Evolutionary conservation across 345 rosid genomes (phyloP), one percentile per base, ranked within the genome.

Genomic region (Eutrema yunnanense): DNA sequence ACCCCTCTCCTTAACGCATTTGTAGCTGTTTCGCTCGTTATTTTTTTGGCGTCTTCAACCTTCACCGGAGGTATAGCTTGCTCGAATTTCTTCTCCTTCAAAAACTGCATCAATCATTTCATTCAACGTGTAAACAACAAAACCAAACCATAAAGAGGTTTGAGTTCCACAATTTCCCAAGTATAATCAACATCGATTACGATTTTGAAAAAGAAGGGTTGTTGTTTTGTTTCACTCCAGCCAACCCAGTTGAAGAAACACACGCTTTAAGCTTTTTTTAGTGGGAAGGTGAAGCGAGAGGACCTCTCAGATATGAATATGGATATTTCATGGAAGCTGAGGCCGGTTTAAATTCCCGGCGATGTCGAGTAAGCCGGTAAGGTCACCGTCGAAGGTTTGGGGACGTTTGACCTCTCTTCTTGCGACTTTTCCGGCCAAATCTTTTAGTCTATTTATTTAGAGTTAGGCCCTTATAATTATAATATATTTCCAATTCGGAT

Each of bases 51-150:
- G n/a, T 82, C 85, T 52, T 78, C 86, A 69, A 84, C 81, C 64
- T 78, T 84, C 81, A 67, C 82, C 4, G 72, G 69, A 8, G 84
- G 67, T 62, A 84, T 76, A 26, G 59, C 62, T 70, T 84, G 87
- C 79, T 84, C 63, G 77, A 83, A 86, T 22, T 76, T 81, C 76
- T 83, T 84, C 78, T 86, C 91, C 66, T 72, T 81, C 53, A 86
- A 58, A 65, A 83, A 84, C 91, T 86, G 80, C 70, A 77, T 16
- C 51, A 55, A 16, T 22, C 16, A 59, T 38, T 38, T 22, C 33
- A 59, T 38, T 22, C 33, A 6, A 59, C 8, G 9, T 9, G 46
- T 58, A 2, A 57, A 34, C 13, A 3, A 55, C 50, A 71, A 40
- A 69, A 47, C 16, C 26, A 68, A 33, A 38, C 14, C 5, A 4